Conservation (phyloP, 495 filamentous ascomycete genomes). For the Niebla homalea region DNA sequence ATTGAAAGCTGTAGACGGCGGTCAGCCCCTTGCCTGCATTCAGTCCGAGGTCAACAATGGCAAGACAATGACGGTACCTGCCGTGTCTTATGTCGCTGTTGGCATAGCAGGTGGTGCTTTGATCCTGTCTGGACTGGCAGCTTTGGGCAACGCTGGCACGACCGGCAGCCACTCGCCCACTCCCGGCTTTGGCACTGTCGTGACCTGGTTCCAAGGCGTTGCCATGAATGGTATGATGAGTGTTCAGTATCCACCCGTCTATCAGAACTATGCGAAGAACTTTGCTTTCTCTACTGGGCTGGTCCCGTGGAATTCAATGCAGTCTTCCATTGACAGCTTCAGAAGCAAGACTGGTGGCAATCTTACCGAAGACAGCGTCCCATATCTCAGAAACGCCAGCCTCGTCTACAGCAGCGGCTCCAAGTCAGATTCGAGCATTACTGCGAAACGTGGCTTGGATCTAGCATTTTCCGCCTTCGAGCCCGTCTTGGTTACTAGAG, state of each 20-base stretch:
- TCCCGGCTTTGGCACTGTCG: conserved; percentile 74
- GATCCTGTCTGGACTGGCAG: conserved; percentile 57
- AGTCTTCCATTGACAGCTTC: conserved; percentile 76
- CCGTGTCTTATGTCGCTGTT: conserved; percentile 72
- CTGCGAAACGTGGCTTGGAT: conserved; percentile 43
- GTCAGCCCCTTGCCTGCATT: conserved; percentile 64
- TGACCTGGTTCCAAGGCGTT: conserved; percentile 85
- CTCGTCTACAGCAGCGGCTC: conserved; percentile 47
- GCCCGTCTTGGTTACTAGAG: conserved; percentile 38
- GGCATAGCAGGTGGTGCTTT: conserved; percentile 81
- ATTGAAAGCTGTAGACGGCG: conserved; percentile 47
- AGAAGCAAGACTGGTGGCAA: conserved; percentile 71
- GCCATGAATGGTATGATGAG: conserved; percentile 94
- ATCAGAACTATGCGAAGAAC: conserved; percentile 78
- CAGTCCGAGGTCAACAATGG: conserved; percentile 73
- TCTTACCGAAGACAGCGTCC: conserved; percentile 62
- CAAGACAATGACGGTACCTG: conserved; percentile 60
- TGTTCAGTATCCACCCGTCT: conserved; percentile 73
- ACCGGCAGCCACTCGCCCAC: conserved; percentile 56
- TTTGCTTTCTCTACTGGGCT: conserved; percentile 86
- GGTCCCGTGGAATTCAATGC: conserved; percentile 68
- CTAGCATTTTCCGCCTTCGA: conserved; percentile 30
- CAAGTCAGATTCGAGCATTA: conserved; percentile 25
- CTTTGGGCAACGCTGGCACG: conserved; percentile 48
- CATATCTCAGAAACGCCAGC: conserved; percentile 59